Evolutionary conservation across 305 asterid species (phyloP), one percentile per base, ranked within the genome.

Genomic region (Euphrasia arctica): DNA sequence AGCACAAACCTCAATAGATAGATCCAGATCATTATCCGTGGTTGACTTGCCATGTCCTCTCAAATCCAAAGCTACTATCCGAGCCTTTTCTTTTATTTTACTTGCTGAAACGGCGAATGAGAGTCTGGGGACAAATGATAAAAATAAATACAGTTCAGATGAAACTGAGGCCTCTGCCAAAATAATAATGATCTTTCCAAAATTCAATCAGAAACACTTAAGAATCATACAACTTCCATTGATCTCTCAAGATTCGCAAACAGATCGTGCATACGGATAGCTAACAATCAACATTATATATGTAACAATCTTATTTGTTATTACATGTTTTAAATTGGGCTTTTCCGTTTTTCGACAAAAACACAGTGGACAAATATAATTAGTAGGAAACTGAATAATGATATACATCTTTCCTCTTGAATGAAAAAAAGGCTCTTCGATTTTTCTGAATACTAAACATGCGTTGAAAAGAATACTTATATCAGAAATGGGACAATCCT

Each of bases 21-120:
- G 81, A 75, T 93, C 94, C 58, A 85, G 74, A 70, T 93, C 98
- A 77, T 90, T 83, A 54, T 86, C 90, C 1, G 97, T 83, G 75
- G 65, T 62, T 54, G 98, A 81, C 74, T 90, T 93, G 66, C 98
- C 98, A 69, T 93, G 98, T 68, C 95, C 98, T 76, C 98, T 86
- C 70, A 93, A 70, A 82, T 93, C 98, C 92, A 93, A 65, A 64
- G 97, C 94, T 45, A 90, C 84, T 49, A 90, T 79, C 66, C 84
- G 82, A 74, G 84, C 87, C 66, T 84, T 87, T 77, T 83, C 94
- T 81, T 93, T 93, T 62, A 93, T 80, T 80, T 70, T 88, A 62
- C 81, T 77, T 42, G 96, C 95, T 57, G 92, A 77, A 42, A 90
- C 68, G 64, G 98, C 89, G 68, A 85, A 93, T 57, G 98, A 91